A percentile compares a stretch with the other conserved stretches of the same genome.
Conservation (phyloP, 2,329 filamentous ascomycete species). For the Trichoderma sp. region DNA sequence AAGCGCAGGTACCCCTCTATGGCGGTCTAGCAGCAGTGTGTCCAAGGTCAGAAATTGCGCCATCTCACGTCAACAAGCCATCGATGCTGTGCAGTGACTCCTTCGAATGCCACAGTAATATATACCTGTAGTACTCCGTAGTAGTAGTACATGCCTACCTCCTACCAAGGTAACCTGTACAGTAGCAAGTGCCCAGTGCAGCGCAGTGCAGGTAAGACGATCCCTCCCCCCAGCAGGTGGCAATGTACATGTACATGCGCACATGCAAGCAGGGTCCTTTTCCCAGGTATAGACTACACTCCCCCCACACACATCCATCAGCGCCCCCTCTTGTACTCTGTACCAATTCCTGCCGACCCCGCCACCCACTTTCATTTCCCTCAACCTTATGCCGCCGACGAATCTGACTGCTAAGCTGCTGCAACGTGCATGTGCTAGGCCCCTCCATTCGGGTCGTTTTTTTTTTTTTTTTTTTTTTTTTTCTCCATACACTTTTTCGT, state of each 20-base stretch:
- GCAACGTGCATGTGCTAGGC: slow-evolving; percentile 1
- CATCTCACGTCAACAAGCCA: slow-evolving; percentile 12
- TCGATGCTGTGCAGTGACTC: neutral
- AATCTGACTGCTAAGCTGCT: slow-evolving; percentile 2
- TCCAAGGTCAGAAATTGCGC: slow-evolving; percentile 1
- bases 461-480: neutral
- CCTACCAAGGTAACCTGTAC: neutral
- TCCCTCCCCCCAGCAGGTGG: too few species aligned
- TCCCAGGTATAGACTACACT: neutral
- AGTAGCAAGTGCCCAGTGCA: too few species aligned
- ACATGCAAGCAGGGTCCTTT: neutral
- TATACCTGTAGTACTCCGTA: too few species aligned
- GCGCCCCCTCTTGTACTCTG: neutral
- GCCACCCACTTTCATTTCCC: neutral
- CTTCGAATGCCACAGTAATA: neutral
- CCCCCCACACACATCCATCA: neutral
- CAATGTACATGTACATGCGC: neutral
- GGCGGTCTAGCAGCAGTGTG: neutral
- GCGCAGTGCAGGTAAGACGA: too few species aligned
- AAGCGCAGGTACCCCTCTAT: neutral
- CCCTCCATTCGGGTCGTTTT: neutral
- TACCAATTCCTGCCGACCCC: neutral
- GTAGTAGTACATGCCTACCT: too few species aligned
- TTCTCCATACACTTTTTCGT: neutral
- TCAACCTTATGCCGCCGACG: neutral